Evolutionary conservation across 495 filamentous ascomycete species (phyloP), one percentile per base, ranked within the genome.

Genomic region (Niebla homalea): DNA sequence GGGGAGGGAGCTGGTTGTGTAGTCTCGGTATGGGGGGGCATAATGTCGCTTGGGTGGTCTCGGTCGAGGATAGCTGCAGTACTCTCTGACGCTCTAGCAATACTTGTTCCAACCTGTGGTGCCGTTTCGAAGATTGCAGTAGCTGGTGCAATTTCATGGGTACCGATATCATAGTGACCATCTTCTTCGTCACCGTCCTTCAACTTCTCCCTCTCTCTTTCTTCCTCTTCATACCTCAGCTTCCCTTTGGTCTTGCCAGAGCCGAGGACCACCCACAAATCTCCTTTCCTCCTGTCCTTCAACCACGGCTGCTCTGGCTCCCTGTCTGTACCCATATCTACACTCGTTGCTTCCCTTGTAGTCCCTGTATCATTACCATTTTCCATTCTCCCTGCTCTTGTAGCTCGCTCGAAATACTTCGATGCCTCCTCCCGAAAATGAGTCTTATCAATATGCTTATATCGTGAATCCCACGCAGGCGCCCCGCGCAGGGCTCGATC

Each of bases 401-500:
- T 22, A 36, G 15, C 48, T 36, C 43, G 15, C 23, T 16, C 21
- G 25, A 50, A 44, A 23, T 45, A 43, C 32, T 25, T 48, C 44
- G 19, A 10, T 52, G 67, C 58, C 19, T 67, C 69, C 37, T 77
- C 70, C 45, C 74, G 70, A 50, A 85, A 89, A 60, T 94, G 89
- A 46, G 79, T 69, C 0, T 57, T 48, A 53, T 88, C 89, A 42
- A 95, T 89, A 64, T 97, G 90, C 60, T 92, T 78, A 60, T 88
- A 90, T 4, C 90, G 73, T 60, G 87, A 83, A 48, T 84, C 79
- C 74, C 77, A 80, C 0, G 80, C 83, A 15, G 71, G 75, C 3
- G 73, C 55, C 0, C 76, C 77, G 7, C 69, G 64, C 25, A 48
- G 21, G 5, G 32, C 6, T 16, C 70, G 70, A 36, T 72, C 63